These are phyloP conservation scores for Phytophthora citricola DNA, from an alignment of 352 stramenopile species.

Conservation along the genomic window DNA sequence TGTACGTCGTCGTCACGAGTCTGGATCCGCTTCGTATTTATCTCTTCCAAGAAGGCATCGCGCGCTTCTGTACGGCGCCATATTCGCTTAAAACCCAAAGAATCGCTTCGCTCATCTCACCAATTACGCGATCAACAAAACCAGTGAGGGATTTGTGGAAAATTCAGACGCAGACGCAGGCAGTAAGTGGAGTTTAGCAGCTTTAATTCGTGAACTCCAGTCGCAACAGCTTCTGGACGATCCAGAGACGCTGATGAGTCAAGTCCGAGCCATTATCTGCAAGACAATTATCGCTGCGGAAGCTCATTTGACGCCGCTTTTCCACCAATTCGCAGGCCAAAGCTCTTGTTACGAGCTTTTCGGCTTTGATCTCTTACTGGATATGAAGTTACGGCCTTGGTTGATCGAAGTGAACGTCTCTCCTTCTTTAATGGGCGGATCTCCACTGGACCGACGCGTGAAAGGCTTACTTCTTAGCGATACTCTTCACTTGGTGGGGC, in stretches of 20 bases:
- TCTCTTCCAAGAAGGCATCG: constrained; percentile 86
- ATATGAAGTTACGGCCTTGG: constrained; percentile 62
- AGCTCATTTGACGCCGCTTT: constrained; percentile 62
- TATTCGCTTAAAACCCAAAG: constrained; percentile 75
- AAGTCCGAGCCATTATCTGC: constrained; percentile 66
- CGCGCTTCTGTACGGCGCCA: constrained; percentile 81
- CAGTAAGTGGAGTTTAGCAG: constrained; percentile 77
- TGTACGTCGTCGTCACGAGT: constrained; percentile 92
- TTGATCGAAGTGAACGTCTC: constrained; percentile 84
- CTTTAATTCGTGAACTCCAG: constrained; percentile 54
- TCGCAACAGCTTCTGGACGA: constrained; percentile 40
- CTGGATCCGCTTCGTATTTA: constrained; percentile 89
- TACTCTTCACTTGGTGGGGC: constrained; percentile 80
- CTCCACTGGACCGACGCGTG: constrained; percentile 71
- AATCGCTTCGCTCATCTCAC: constrained; percentile 77
- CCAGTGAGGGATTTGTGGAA: constrained; percentile 64
- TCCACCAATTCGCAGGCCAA: constrained; percentile 64
- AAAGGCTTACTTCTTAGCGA: constrained; percentile 84
- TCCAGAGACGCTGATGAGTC: constrained; percentile 31
- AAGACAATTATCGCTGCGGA: constrained; percentile 82
- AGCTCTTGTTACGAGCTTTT: constrained; percentile 76
- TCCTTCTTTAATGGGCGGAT: constrained; percentile 81
- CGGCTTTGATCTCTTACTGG: constrained; percentile 81
- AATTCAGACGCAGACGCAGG: constrained; percentile 58
- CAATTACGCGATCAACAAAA: constrained; percentile 86